Evolutionary conservation across 108 stramenopile genomes (phyloP).

Genomic region (Discostella stelligeroides): DNA sequence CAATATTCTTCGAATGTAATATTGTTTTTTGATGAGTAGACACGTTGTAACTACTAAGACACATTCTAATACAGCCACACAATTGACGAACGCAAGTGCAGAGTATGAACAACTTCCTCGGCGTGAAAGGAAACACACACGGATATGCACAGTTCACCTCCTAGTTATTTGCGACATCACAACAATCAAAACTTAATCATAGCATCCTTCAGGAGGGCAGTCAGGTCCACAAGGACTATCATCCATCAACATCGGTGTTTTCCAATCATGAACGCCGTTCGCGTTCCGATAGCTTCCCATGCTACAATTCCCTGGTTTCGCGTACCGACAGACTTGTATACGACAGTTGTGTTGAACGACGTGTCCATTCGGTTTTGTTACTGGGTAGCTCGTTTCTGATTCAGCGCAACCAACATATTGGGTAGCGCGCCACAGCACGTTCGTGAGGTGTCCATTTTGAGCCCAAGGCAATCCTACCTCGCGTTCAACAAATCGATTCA

Average conservation of each 20-base stretch:
- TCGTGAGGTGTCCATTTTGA: conserved; percentile 27
- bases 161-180: too few relatives aligned
- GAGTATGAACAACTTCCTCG: too few relatives aligned
- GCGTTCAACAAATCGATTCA: conserved; percentile 32
- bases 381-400: conserved; percentile 16
- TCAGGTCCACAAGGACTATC: conserved; percentile 30
- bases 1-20: too few relatives aligned
- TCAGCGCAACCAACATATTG: conserved; percentile 41
- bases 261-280: conserved; percentile 15
- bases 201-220: conserved; percentile 29
- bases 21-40: too few relatives aligned
- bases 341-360: too few relatives aligned
- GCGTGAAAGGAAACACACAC: too few relatives aligned
- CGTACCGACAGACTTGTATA: conserved; percentile 28
- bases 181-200: too few relatives aligned
- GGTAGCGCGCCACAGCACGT: conserved; percentile 35
- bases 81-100: too few relatives aligned
- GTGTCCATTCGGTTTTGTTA: background rate
- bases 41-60: too few relatives aligned
- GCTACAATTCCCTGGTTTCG: conserved; percentile 33
- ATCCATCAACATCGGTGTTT: conserved; percentile 29
- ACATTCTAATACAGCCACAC: too few relatives aligned
- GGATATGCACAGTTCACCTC: too few relatives aligned
- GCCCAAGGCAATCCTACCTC: conserved; percentile 37
- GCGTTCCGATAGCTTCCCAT: conserved; percentile 16